Evolutionary conservation across 805 yeast genomes (phyloP), one percentile per base, ranked within the genome.

Genomic region (Cyberlindnera sargentensis): DNA sequence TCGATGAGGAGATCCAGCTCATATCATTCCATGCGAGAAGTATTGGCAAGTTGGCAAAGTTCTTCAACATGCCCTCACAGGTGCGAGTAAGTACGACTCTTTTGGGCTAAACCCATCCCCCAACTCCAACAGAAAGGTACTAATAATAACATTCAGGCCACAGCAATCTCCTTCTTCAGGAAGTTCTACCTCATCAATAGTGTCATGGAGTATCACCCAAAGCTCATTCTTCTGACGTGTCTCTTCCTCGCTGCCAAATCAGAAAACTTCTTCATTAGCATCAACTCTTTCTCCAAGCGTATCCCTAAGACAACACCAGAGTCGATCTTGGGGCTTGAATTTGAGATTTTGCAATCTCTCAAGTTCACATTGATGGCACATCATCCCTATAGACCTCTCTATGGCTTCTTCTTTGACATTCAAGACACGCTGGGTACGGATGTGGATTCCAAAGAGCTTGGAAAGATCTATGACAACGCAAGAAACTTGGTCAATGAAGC

Each of bases 361-460:
- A 71, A 79, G 47, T 93, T 93, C 63, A 83, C 95, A 0, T 67
- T 93, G 40, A 60, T 82, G 48, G 91, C 84, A 8, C 98, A 91
- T 61, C 96, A 88, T 64, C 95, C 97, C 3, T 82, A 77, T 63
- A 72, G 83, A 48, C 88, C 98, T 0, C 64, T 93, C n/a, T 93
- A 90, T 61, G 99, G 99, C 24, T 90, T 91, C 60, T 91, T 84
- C 63, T 73, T 91, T 38, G 99, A 93, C 63, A 76, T 90, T 50
- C 99, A 93, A 61, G 72, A 63, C 43, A 72, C 68, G 42, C 64
- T 76, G 44, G 46, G 49, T 1, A 47, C 51, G 23, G 56, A 67
- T 24, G 61, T 75, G 15, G 79, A 78, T 45, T 65, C 73, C 29
- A 75, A 75, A 37, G 73, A 78, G 39, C 64, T 88, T 46, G 91